phyloP scores from a whole-genome alignment of 2,329 filamentous ascomycete species.

The Beauveria sp. region DNA sequence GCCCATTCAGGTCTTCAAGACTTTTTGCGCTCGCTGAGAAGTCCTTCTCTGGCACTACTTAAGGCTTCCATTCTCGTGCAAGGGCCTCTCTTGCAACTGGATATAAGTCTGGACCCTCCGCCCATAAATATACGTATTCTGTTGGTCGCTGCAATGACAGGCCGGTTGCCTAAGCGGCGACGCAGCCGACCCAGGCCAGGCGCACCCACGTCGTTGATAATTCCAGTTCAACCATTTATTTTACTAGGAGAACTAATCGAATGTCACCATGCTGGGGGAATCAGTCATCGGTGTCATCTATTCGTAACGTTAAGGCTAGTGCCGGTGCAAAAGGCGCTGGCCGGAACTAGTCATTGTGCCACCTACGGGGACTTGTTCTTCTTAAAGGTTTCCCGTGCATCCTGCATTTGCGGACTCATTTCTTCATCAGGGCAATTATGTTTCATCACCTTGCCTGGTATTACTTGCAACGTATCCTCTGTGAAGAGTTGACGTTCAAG shows the following conservation, averaged over 20 bases:
- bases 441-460: background rate
- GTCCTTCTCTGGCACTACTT: background rate
- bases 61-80: background rate
- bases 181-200: slow-evolving; percentile 49
- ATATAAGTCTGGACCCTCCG: slow-evolving; percentile 49
- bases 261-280: background rate
- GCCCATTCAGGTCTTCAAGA: background rate
- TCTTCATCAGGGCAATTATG: background rate
- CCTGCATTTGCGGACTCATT: background rate
- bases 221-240: background rate
- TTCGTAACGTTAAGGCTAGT: background rate
- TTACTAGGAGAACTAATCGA: background rate
- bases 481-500: no score
- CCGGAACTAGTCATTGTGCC: background rate
- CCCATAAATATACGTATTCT: slow-evolving; percentile 55
- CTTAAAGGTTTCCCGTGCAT: slow-evolving; percentile 1
- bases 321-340: background rate
- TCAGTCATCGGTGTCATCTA: background rate
- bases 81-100: slow-evolving; percentile 21
- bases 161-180: slow-evolving; percentile 60
- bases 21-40: background rate
- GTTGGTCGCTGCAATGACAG: slow-evolving; percentile 66
- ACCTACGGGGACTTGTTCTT: background rate
- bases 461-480: background rate
- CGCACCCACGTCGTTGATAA: background rate